A percentile compares a stretch with the other conserved stretches of the same genome.
Evolutionary conservation across 495 filamentous ascomycete genomes (phyloP).

Genomic region (Parmelia sp.): DNA sequence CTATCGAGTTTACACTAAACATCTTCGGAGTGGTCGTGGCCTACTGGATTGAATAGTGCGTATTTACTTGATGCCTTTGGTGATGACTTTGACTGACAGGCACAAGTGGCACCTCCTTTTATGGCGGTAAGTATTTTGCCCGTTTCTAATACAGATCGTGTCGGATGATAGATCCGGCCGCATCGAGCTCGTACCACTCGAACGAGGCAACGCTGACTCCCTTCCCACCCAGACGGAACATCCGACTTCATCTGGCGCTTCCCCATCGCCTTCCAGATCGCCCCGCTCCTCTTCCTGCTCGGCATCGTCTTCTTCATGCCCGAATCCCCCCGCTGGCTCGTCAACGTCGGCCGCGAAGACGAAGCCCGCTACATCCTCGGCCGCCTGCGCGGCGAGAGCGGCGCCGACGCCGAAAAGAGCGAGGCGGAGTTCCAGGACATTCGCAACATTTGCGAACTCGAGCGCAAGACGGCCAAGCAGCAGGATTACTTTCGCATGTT

Average conservation of each 20-base stretch:
- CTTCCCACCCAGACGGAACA: too few species aligned
- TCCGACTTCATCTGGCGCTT: constrained; percentile 46
- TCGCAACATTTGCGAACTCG: constrained; percentile 27
- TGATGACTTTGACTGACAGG: too few species aligned
- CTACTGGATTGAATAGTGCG: constrained; percentile 64
- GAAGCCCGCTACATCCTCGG: constrained; percentile 49
- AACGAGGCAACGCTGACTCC: too few species aligned
- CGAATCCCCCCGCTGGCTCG: constrained; percentile 45
- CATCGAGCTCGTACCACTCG: too few species aligned
- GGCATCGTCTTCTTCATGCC: constrained; percentile 48
- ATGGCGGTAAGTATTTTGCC: constrained; percentile 36
- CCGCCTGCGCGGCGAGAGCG: constrained; percentile 42
- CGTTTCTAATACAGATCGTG: too few species aligned
- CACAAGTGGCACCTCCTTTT: constrained; percentile 35
- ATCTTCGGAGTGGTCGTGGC: constrained; percentile 56
- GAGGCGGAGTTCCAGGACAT: constrained; percentile 33
- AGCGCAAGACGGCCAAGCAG: constrained; percentile 21
- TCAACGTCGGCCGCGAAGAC: constrained; percentile 31
- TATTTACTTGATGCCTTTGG: too few species aligned
- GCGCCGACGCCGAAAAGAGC: constrained; percentile 24
- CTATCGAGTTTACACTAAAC: constrained; percentile 65
- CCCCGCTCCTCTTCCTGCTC: constrained; percentile 46
- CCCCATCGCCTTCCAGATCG: constrained; percentile 49
- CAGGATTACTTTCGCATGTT: constrained; percentile 31
- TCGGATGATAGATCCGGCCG: too few species aligned